Evolutionary conservation across 2,329 filamentous ascomycete genomes (phyloP).

Genomic region (Exophiala aquamarina): DNA sequence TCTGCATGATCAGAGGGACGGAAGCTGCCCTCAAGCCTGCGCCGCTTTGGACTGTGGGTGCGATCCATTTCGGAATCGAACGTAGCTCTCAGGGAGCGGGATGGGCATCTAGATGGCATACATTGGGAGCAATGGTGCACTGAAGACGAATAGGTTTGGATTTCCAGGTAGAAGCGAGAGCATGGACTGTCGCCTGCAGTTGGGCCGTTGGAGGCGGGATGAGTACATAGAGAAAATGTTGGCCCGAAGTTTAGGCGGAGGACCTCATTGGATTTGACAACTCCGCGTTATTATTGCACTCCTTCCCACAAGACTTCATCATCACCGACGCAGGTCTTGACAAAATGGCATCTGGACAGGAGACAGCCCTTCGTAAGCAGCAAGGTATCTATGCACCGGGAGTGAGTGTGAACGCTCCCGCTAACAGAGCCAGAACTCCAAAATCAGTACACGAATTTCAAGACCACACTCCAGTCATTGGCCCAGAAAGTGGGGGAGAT

Average conservation of each 20-base stretch:
- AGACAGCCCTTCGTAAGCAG: conserved; percentile 39
- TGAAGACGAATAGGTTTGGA: too few relatives aligned
- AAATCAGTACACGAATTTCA: conserved; percentile 55
- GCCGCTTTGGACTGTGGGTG: conserved; percentile 60
- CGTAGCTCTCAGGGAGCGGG: too few relatives aligned
- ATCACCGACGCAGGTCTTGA: neutral
- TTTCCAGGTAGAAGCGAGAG: too few relatives aligned
- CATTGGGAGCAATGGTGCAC: too few relatives aligned
- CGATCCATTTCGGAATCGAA: too few relatives aligned
- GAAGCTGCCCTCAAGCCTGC: conserved; percentile 65
- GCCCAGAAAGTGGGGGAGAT: conserved; percentile 97
- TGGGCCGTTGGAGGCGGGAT: neutral
- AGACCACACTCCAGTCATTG: conserved; percentile 79
- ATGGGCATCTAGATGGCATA: too few relatives aligned
- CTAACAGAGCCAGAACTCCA: conserved; percentile 44
- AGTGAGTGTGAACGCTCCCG: neutral
- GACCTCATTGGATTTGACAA: neutral
- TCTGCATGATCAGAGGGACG: conserved; percentile 52
- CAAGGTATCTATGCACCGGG: conserved; percentile 40
- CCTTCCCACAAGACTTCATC: neutral
- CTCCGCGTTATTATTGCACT: neutral
- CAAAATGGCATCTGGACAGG: conserved; percentile 26
- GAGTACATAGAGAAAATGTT: conserved; percentile 17
- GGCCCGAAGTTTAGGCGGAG: conserved; percentile 20
- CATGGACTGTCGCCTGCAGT: too few relatives aligned